Percentiles rank a stretch among this genome's conserved stretches.
Evolutionary conservation across 352 stramenopile genomes (phyloP).

Genomic region (Phytophthora podocarpi): DNA sequence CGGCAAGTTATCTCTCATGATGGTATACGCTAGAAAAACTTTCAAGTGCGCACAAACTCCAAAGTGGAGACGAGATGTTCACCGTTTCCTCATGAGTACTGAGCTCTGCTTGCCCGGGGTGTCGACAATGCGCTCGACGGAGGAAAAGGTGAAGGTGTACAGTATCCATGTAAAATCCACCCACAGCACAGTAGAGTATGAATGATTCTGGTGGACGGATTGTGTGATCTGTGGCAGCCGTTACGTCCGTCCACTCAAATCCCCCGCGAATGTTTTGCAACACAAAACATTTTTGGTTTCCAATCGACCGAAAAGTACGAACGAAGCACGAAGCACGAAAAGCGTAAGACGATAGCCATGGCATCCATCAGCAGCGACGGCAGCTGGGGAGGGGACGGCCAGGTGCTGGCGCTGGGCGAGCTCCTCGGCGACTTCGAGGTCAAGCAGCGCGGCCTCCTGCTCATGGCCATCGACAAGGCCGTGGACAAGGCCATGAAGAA

Average conservation of each 20-base stretch:
- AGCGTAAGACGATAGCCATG: slow-evolving; percentile 2
- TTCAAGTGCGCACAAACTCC: too few relatives aligned
- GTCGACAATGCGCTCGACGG: too few relatives aligned
- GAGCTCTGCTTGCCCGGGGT: too few relatives aligned
- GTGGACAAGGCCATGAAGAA: slow-evolving; percentile 33
- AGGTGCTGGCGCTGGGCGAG: slow-evolving; percentile 15
- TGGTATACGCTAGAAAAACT: background rate
- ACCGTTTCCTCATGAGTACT: too few relatives aligned
- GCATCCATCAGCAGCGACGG: slow-evolving; percentile 7
- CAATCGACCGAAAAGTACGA: background rate
- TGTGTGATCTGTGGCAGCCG: slow-evolving; percentile 15
- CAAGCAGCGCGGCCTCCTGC: slow-evolving; percentile 27
- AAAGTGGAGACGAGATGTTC: too few relatives aligned
- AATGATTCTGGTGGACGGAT: background rate
- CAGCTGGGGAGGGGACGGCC: background rate
- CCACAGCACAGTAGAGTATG: too few relatives aligned
- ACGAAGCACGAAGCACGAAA: too few relatives aligned
- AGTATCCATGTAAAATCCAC: too few relatives aligned
- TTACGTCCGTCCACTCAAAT: slow-evolving; percentile 24
- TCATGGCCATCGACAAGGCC: slow-evolving; percentile 37
- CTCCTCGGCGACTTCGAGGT: slow-evolving; percentile 34
- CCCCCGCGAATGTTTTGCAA: slow-evolving; percentile 1
- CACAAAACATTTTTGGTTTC: background rate
- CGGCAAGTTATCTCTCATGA: background rate
- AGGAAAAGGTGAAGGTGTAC: too few relatives aligned